Evolutionary conservation across 495 filamentous ascomycete genomes (phyloP).

Genomic region (Penicillium steckii): DNA sequence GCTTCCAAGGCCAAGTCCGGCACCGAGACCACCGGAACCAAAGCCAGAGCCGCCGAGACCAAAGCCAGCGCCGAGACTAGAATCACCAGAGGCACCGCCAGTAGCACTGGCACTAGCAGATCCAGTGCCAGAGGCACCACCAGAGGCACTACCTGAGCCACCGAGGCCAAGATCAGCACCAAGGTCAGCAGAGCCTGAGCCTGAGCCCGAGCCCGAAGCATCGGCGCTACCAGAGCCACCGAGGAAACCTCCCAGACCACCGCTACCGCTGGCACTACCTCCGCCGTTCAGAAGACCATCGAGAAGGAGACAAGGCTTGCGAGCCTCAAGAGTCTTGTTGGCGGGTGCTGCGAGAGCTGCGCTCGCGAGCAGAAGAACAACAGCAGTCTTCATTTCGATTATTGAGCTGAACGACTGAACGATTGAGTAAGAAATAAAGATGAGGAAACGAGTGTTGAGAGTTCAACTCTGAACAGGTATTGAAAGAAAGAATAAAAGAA

Average conservation of each 20-base stretch:
- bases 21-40: neutral
- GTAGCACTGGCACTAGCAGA: neutral
- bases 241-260: neutral
- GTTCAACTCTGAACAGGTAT: neutral
- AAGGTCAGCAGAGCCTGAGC: slow-evolving; percentile 1
- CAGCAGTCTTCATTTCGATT: slow-evolving; percentile 16
- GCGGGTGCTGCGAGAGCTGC: slow-evolving; percentile 15
- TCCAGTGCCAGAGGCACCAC: neutral
- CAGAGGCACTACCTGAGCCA: slow-evolving; percentile 4
- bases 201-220: slow-evolving; percentile 1
- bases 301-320: slow-evolving; percentile 14
- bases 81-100: slow-evolving; percentile 3
- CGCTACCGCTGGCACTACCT: neutral
- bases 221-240: neutral
- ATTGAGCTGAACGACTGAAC: slow-evolving; percentile 9
- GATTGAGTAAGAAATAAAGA: neutral
- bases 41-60: slow-evolving; percentile 1
- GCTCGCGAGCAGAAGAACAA: slow-evolving; percentile 15
- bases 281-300: neutral
- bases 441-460: neutral
- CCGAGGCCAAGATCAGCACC: slow-evolving; percentile 1
- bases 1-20: neutral
- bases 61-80: neutral
- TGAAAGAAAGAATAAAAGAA: slow-evolving; percentile 1
- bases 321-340: slow-evolving; percentile 13